These are phyloP conservation scores for Ogataea chonburiensis DNA, from an alignment of 805 yeast genomes.

Conservation along the genomic window DNA sequence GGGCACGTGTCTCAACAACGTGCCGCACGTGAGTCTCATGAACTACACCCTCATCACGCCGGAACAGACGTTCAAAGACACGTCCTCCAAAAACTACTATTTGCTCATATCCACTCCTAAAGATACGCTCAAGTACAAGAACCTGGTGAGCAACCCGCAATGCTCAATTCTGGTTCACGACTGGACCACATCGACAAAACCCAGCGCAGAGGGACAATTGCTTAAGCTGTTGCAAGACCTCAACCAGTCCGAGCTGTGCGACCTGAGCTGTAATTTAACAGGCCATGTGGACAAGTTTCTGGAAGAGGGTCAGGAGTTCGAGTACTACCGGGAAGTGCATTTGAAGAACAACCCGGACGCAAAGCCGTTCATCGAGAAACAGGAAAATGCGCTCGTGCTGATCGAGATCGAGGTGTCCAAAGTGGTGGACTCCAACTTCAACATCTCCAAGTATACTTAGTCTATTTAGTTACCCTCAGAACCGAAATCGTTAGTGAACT, in stretches of 20 bases:
- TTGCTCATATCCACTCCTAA: slow-evolving; percentile 73
- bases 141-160: slow-evolving; percentile 66
- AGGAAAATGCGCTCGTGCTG: slow-evolving; percentile 62
- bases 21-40: slow-evolving; percentile 91
- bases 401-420: slow-evolving; percentile 66
- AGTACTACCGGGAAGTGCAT: slow-evolving; percentile 60
- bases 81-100: slow-evolving; percentile 34
- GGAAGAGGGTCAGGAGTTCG: slow-evolving; percentile 35
- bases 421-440: slow-evolving; percentile 76
- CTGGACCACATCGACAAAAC: slow-evolving; percentile 59
- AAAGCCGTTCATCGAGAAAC: slow-evolving; percentile 60
- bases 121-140: slow-evolving; percentile 70
- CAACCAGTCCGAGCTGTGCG: slow-evolving; percentile 76
- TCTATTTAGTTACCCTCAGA: slow-evolving; percentile 79
- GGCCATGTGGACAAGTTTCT: slow-evolving; percentile 65
- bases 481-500: slow-evolving; percentile 93
- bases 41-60: slow-evolving; percentile 70
- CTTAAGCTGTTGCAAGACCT: slow-evolving; percentile 66
- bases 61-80: slow-evolving; percentile 30
- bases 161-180: slow-evolving; percentile 88
- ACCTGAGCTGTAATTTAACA: slow-evolving; percentile 76
- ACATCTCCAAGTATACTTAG: slow-evolving; percentile 37
- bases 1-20: slow-evolving; percentile 66
- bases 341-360: slow-evolving; percentile 68
- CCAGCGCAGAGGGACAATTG: slow-evolving; percentile 32